Percentiles rank a stretch among this genome's conserved stretches.
Conservation (phyloP, 2,329 filamentous ascomycete species). For the Aspergillus melleus region DNA sequence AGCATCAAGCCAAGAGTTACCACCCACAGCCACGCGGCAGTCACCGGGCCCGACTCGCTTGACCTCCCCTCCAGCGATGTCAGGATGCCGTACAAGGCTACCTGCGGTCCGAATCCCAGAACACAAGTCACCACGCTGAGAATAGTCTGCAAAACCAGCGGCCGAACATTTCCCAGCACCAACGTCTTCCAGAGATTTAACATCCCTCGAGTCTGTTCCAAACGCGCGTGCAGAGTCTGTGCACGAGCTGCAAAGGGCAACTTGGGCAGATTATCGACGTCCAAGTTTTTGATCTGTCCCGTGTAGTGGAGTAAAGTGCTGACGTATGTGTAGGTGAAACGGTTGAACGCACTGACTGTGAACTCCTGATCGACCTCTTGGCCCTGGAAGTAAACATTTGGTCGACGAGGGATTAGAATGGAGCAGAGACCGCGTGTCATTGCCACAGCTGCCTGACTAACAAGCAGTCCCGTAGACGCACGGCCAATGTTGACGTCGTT, state of each 20-base stretch:
- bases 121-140: slow-evolving; percentile 57
- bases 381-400: slow-evolving; percentile 63
- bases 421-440: slow-evolving; percentile 34
- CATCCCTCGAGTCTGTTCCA: slow-evolving; percentile 33
- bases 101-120: slow-evolving; percentile 69
- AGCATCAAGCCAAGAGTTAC: slow-evolving; percentile 62
- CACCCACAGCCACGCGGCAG: slow-evolving; percentile 68
- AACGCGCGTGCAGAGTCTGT: slow-evolving; percentile 53
- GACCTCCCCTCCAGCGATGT: slow-evolving; percentile 60
- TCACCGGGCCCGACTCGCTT: slow-evolving; percentile 45
- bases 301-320: slow-evolving; percentile 56
- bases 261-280: slow-evolving; percentile 62
- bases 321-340: slow-evolving; percentile 68
- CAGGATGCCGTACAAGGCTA: slow-evolving; percentile 66
- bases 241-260: slow-evolving; percentile 58
- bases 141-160: slow-evolving; percentile 60
- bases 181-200: slow-evolving; percentile 62
- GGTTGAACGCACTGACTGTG: slow-evolving; percentile 60
- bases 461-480: slow-evolving; percentile 48
- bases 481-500: slow-evolving; percentile 6
- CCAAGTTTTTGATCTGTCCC: slow-evolving; percentile 58
- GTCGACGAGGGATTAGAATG: slow-evolving; percentile 64
- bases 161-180: slow-evolving; percentile 56
- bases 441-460: slow-evolving; percentile 48
- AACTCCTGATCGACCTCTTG: slow-evolving; percentile 63